Base-by-base conservation (phyloP, 306 rosid species). In the Vigna mungo region DNA sequence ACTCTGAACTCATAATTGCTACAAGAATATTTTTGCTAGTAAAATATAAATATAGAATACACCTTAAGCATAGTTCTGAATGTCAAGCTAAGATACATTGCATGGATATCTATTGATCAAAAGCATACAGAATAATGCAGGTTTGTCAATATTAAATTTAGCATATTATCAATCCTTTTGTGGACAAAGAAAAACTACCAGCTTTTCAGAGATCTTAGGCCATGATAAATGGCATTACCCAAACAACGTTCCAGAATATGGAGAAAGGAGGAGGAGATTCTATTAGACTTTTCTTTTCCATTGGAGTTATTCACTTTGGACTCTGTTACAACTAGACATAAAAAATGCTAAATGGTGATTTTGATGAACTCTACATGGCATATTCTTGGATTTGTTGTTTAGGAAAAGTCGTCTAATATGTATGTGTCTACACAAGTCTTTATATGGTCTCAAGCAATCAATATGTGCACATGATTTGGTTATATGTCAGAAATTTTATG, bases 171-270 rank as follows among this genome's bases (percentile, higher is more conserved):
- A 12, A 56, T 72, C 25, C 54, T 20, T 25, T 34, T 23, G 8
- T 32, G 52, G 53, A 75, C 64, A 30, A 63, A 10, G 17, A 46
- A 34, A 61, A 37, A 52, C 66, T 55, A 51, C 44, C 37, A 20
- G 51, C 78, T 63, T 64, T 4, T 11, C 44, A 76, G 43, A 20
- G 43, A 36, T 51, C 53, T n/a, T 21, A 76, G 34, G 44, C 51
- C 16, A 30, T 59, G 13, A 60, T 32, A 15, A 15, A 14, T 37
- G 13, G 8, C 46, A 60, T 70, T 15, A 56, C 1, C n/a, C n/a
- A 56, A 56, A 46, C 15, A 25, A 21, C 13, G 34, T 60, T 32
- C 37, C 10, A 37, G 49, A 21, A 36, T 54, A 55, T 34, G 64
- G 21, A 36, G n/a, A 53, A 23, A 54, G 43, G n/a, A 17, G 53